Conservation (phyloP, 805 yeast genomes). For the Pichia scutulata region DNA sequence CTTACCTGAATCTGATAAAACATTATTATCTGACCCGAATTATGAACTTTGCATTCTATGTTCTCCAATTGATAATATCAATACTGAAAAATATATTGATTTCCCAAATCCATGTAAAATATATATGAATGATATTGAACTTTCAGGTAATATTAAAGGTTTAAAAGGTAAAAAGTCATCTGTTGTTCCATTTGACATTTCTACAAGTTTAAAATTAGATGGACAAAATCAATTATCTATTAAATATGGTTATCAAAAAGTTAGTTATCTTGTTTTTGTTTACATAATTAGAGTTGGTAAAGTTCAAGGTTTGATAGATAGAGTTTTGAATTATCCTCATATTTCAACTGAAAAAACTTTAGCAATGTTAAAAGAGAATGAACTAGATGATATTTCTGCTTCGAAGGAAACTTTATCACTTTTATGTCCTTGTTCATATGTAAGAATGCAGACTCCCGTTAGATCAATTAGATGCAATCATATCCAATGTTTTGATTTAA, state of each 20-base stretch:
- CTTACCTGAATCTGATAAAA: constrained; percentile 36
- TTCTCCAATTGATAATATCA: constrained; percentile 33
- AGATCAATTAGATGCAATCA: constrained; percentile 69
- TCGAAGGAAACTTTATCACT: constrained; percentile 54
- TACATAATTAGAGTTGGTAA: constrained; percentile 48
- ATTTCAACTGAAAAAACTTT: constrained; percentile 45
- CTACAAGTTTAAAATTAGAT: constrained; percentile 33
- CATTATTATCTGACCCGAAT: constrained; percentile 26
- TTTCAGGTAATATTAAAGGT: constrained; percentile 60
- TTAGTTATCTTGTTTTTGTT: constrained; percentile 42
- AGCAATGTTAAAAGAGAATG: constrained; percentile 19
- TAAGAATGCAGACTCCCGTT: constrained; percentile 63
- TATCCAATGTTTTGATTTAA: constrained; percentile 82
- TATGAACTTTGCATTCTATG: constrained; percentile 45
- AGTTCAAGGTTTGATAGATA: constrained; percentile 34
- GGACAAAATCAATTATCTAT: constrained; percentile 39
- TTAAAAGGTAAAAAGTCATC: constrained; percentile 72
- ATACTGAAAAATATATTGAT: constrained; percentile 32
- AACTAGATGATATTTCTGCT: constrained; percentile 49
- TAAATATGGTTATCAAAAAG: constrained; percentile 45
- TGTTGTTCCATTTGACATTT: constrained; percentile 73
- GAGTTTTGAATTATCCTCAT: constrained; percentile 40
- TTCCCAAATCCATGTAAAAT: constrained; percentile 73
- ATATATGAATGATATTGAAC: constrained; percentile 42
- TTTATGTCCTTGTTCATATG: constrained; percentile 71